Base-by-base conservation (phyloP, 78 protist species). In the Acrasis kona region DNA sequence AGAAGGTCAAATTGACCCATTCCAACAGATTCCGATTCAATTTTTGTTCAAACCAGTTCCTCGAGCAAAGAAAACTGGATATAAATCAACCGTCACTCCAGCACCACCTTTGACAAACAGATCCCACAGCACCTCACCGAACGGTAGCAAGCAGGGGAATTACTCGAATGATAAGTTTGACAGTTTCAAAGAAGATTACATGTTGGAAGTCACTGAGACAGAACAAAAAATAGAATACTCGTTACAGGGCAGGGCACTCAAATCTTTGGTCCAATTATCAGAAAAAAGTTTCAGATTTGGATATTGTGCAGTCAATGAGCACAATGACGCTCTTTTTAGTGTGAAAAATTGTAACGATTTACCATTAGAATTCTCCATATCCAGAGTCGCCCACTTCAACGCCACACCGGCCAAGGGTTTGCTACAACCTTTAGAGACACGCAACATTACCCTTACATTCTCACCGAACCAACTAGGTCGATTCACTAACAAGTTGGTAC, bases 391-490 rank as follows among this genome's bases (percentile, higher is more conserved):
- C 10, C 68, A 76, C 19, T 76, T 76, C 57, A 31, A 2, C 2
- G 35, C 36, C 29, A 5, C 2, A 19, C 39, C 80, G 28, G 4
- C 66, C 28, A 74, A 5, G 10, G 2, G 66, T 3, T 8, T 42
- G 2, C 68, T 50, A 30, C n/a, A 42, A 27, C 27, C 66, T 34
- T 50, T 5, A 61, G 36, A 5, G 77, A 6, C 77, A 5, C 70
- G 65, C 38, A 64, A 76, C 30, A 5, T 76, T 2, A 4, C 68
- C 34, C 3, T 64, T 34, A 61, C 72, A 12, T 76, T 76, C 57
- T 12, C 36, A 27, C 80, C 80, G 28, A 57, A 29, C 70, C 80
- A 76, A 31, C 72, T 76, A 28, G 80, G 80, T 32, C 5, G 5
- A 31, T 76, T 76, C 35, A 6, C 32, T 30, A 19, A 30, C 5